Evolutionary conservation across 345 rosid genomes (phyloP).

Genomic region (Pelargonium nanum): DNA sequence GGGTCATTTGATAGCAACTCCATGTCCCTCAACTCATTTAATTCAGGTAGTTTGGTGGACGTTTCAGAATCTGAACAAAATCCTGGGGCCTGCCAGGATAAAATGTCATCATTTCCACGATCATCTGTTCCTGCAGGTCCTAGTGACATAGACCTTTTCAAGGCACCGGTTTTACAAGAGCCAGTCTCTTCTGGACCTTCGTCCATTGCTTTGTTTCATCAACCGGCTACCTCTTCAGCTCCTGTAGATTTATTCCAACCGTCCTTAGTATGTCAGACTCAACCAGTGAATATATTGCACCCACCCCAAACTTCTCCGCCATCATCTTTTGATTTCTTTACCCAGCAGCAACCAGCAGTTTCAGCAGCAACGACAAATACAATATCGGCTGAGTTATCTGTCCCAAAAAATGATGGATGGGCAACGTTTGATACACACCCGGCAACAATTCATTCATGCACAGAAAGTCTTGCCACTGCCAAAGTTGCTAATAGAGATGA

Average conservation of each 20-base stretch:
- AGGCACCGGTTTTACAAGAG: slow-evolving; percentile 20
- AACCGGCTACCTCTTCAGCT: slow-evolving; percentile 33
- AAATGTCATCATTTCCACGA: slow-evolving; percentile 22
- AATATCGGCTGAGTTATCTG: slow-evolving; percentile 23
- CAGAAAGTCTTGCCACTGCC: slow-evolving; percentile 20
- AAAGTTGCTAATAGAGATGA: slow-evolving; percentile 18
- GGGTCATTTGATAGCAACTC: slow-evolving; percentile 57
- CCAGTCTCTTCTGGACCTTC: slow-evolving; percentile 26
- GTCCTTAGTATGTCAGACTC: slow-evolving; percentile 16
- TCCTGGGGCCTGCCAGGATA: slow-evolving; percentile 27
- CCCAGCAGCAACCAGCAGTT: slow-evolving; percentile 34
- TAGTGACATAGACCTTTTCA: slow-evolving; percentile 36
- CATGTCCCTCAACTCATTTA: slow-evolving; percentile 48
- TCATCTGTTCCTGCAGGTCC: slow-evolving; percentile 24
- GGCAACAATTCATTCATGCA: slow-evolving; percentile 22
- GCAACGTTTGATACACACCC: slow-evolving; percentile 72
- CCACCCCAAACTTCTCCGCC: slow-evolving; percentile 29
- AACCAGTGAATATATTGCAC: slow-evolving; percentile 30
- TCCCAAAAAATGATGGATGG: slow-evolving; percentile 70
- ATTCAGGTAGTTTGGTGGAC: slow-evolving; percentile 42
- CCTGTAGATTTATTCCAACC: slow-evolving; percentile 29
- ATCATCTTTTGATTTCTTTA: slow-evolving; percentile 40
- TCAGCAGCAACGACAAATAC: slow-evolving; percentile 11
- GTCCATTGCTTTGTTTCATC: slow-evolving; percentile 57
- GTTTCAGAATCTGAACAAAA: slow-evolving; percentile 34